Evolutionary conservation across 306 rosid species (phyloP).

Genomic region (Trifolium subterraneum): DNA sequence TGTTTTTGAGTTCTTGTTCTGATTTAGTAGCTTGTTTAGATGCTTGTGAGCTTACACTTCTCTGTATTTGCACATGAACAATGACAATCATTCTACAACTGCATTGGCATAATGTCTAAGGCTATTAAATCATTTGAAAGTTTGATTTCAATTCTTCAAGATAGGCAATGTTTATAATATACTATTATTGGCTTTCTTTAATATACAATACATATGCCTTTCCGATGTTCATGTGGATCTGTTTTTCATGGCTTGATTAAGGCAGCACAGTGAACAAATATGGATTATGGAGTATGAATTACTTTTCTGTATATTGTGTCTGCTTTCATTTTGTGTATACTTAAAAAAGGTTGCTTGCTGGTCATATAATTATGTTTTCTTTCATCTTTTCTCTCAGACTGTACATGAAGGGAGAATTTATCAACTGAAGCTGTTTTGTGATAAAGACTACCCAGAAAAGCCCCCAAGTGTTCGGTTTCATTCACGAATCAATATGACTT

Average conservation of each 20-base stretch:
- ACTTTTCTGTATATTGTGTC: not conserved
- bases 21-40: conserved; percentile 7
- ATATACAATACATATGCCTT: conserved; percentile 3
- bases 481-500: conserved; percentile 95
- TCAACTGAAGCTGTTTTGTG: conserved; percentile 98
- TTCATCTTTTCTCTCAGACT: conserved; percentile 53
- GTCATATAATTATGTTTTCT: conserved; percentile 35
- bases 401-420: conserved; percentile 99
- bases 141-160: conserved; percentile 2
- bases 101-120: not conserved
- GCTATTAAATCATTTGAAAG: conserved; percentile 1
- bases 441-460: conserved; percentile 99
- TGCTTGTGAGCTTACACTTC: conserved; percentile 3
- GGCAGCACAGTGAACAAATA: conserved; percentile 8
- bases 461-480: conserved; percentile 98
- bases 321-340: conserved; percentile 21
- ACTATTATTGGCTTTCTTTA: not conserved
- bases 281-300: conserved; percentile 1
- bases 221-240: not conserved
- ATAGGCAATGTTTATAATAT: conserved; percentile 13
- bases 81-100: not conserved
- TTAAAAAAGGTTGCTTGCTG: conserved; percentile 29
- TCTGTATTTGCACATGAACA: conserved; percentile 2
- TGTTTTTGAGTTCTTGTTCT: conserved; percentile 9
- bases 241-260: not conserved